A percentile compares a stretch with the other conserved stretches of the same genome.
phyloP scores from a whole-genome alignment of 169 alveolate species.

The Eimeria acervulina region DNA sequence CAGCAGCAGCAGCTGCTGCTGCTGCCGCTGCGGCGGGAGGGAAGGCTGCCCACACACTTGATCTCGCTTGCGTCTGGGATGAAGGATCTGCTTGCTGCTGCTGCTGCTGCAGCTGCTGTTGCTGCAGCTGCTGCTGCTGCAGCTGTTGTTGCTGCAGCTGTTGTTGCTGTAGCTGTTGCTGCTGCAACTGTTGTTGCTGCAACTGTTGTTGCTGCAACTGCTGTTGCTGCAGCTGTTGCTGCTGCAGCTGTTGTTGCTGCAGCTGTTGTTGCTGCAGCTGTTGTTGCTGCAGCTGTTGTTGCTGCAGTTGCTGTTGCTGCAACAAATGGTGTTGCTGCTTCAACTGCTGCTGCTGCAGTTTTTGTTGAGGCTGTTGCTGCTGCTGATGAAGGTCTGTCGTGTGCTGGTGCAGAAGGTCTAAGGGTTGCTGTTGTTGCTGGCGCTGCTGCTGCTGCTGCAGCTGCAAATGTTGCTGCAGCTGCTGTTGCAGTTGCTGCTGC shows the following conservation, averaged over 20 bases:
- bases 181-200: neutral
- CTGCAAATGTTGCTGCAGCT: neutral
- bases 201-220: neutral
- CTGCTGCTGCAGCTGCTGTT: slow-evolving; percentile 5
- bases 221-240: slow-evolving; percentile 38
- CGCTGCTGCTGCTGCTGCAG: neutral
- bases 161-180: slow-evolving; percentile 26
- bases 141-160: slow-evolving; percentile 22
- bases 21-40: too few species aligned
- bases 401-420: slow-evolving; percentile 21
- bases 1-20: too few species aligned
- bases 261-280: slow-evolving; percentile 15
- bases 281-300: neutral
- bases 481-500: neutral
- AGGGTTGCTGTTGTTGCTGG: slow-evolving; percentile 22
- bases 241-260: slow-evolving; percentile 25
- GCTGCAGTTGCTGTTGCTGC: slow-evolving; percentile 29
- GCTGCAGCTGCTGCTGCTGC: slow-evolving; percentile 32
- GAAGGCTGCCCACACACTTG: neutral
- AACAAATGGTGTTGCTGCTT: slow-evolving; percentile 1
- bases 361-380: neutral
- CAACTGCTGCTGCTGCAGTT: neutral
- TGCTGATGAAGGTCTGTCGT: slow-evolving; percentile 11
- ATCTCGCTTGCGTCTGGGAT: neutral
- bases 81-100: neutral